Evolutionary conservation across 306 rosid genomes (phyloP).

Genomic region (Prunus armeniaca): DNA sequence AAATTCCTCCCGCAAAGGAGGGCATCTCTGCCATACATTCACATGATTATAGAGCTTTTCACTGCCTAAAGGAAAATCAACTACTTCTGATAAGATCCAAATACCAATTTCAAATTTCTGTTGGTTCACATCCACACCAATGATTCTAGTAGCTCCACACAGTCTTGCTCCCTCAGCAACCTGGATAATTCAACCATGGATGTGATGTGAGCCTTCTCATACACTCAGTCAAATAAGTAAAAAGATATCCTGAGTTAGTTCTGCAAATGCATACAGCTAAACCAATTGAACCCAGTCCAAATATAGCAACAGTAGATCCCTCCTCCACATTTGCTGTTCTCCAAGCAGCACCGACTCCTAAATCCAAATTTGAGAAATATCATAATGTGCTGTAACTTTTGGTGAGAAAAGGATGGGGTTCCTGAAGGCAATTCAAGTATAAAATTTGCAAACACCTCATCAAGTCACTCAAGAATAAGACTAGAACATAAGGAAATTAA

Average conservation of each 20-base stretch:
- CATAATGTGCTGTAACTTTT: not conserved
- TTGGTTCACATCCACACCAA: slow-evolving; percentile 76
- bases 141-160: slow-evolving; percentile 74
- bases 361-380: slow-evolving; percentile 1
- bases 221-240: not conserved
- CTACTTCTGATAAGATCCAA: slow-evolving; percentile 1
- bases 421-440: not conserved
- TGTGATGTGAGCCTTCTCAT: slow-evolving; percentile 9
- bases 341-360: slow-evolving; percentile 98
- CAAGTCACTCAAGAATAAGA: not conserved
- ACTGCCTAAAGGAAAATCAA: not conserved
- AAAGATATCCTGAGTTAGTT: not conserved
- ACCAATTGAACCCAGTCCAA: slow-evolving; percentile 84
- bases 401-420: not conserved
- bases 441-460: not conserved
- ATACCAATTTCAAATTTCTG: slow-evolving; percentile 67
- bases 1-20: not conserved
- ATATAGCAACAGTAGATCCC: slow-evolving; percentile 76
- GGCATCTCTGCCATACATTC: not conserved
- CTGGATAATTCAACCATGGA: slow-evolving; percentile 33
- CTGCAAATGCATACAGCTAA: slow-evolving; percentile 55
- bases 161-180: slow-evolving; percentile 93
- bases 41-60: not conserved
- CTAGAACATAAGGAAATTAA: not conserved
- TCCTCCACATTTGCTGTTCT: slow-evolving; percentile 69